Evolutionary conservation across 352 stramenopile genomes (phyloP), one percentile per base, ranked within the genome.

Genomic region (Phytophthora sp.): DNA sequence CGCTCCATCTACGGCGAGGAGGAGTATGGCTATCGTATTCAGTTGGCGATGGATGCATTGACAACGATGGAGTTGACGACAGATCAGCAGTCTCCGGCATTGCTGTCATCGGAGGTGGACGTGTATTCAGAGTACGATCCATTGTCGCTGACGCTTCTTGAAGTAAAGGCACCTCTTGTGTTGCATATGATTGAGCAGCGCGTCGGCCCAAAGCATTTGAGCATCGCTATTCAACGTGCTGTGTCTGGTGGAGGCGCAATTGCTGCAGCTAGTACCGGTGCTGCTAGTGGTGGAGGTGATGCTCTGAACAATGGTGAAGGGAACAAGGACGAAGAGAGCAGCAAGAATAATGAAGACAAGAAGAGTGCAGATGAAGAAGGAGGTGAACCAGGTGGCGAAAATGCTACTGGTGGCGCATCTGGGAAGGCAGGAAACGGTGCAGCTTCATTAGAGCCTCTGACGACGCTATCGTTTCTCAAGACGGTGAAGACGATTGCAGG

Each of bases 111-210:
- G 0, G 87, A 95, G 46, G 86, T 94, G 4, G 87, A 95, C 35
- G 87, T 95, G 5, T 94, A 94, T 24, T 88, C 84, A 12, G 86
- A 93, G 60, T 93, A 93, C 30, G 87, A 93, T 18, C 86, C 87
- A 1, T 75, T 76, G 24, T 90, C 76, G 11, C 33, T 93, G 33
- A 83, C 84, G 12, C 84, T 95, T 41, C 76, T 95, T 1, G 85
- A 94, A 58, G 83, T 92, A 2, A 95, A 95, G 51, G 84, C 84
- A 3, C 86, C 86, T 35, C 66, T 94, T 0, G 84, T 95, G 35
- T 55, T 95, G n/a, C 87, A 94, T 62, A 95, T 95, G 87, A 92
- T 95, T 52, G 87, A 95, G 51, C 86, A 95, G 60, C 84, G 84
- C 15, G 84, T 94, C 5, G 82, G 83, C 7, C 76, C 70, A 2